A percentile compares a stretch with the other conserved stretches of the same genome.
These are phyloP conservation scores for Alternaria solani DNA, from an alignment of 2,329 filamentous ascomycete species.

Conservation along the genomic window DNA sequence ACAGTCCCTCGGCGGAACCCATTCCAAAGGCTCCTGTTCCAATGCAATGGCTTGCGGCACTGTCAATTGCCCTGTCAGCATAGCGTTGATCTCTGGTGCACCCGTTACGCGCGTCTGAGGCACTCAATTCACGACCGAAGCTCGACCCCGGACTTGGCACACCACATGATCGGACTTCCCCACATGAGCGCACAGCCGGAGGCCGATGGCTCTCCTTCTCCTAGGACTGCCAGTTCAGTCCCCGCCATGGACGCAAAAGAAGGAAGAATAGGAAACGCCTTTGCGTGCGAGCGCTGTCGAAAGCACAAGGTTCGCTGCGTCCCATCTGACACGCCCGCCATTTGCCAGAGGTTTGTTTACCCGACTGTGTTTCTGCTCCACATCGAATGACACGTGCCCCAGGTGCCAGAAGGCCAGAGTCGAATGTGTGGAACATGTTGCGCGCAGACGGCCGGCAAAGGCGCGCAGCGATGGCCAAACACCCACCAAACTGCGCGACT, in stretches of 20 bases:
- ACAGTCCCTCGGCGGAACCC: constrained; percentile 17
- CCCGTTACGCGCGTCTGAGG: constrained; percentile 14
- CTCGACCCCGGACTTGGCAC: constrained; percentile 41
- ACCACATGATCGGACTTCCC: constrained; percentile 46
- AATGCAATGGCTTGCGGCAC: constrained; percentile 19
- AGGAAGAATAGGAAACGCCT: constrained; percentile 48
- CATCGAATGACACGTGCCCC: constrained; percentile 43
- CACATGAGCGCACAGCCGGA: constrained; percentile 40
- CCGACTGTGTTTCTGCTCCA: constrained; percentile 15
- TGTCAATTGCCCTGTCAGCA: constrained; percentile 17
- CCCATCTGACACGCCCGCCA: constrained; percentile 40
- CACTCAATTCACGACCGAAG: constrained; percentile 24
- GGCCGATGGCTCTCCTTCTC: constrained; percentile 35
- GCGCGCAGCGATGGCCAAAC: constrained; percentile 36
- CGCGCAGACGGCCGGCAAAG: constrained; percentile 47
- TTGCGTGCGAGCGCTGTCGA: constrained; percentile 48
- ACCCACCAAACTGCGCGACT: constrained; percentile 42
- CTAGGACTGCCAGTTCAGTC: constrained; percentile 36
- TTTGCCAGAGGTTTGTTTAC: constrained; percentile 46
- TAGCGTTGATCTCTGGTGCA: constrained; percentile 19
- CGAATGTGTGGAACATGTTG: constrained; percentile 49
- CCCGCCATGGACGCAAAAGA: constrained; percentile 48
- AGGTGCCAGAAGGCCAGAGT: constrained; percentile 50
- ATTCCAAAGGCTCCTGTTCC: constrained; percentile 18
- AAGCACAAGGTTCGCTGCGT: constrained; percentile 51